Percentiles rank a stretch among this genome's conserved stretches.
These are phyloP conservation scores for Microsporum audouinii DNA, from an alignment of 2,329 filamentous ascomycete genomes.

Conservation along the genomic window DNA sequence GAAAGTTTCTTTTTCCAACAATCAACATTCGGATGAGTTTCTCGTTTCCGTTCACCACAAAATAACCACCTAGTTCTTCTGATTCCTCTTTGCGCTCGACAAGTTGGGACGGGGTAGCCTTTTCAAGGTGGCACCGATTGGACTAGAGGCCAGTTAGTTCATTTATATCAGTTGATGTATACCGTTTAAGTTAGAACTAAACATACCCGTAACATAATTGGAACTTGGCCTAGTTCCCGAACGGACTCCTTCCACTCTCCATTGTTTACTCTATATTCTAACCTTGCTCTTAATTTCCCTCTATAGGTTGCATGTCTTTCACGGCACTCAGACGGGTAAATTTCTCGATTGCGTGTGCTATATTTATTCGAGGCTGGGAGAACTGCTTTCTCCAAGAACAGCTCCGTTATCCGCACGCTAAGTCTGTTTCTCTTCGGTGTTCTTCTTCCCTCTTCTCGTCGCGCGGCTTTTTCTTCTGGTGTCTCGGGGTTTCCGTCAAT, in stretches of 20 bases:
- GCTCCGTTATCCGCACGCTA: conserved; percentile 64
- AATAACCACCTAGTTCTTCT: conserved; percentile 92
- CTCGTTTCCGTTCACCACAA: conserved; percentile 94
- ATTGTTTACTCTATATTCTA: conserved; percentile 80
- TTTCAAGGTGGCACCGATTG: conserved; percentile 80
- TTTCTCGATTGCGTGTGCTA: conserved; percentile 64
- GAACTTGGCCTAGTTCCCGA: conserved; percentile 76
- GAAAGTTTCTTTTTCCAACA: conserved; percentile 82
- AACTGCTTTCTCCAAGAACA: conserved; percentile 70
- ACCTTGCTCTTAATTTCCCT: conserved; percentile 67
- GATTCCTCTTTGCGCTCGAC: conserved; percentile 87
- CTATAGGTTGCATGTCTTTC: conserved; percentile 87
- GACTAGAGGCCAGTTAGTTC: conserved; percentile 44
- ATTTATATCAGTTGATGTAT: neutral
- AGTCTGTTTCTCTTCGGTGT: conserved; percentile 56
- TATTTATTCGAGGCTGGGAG: conserved; percentile 76
- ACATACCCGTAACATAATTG: conserved; percentile 80
- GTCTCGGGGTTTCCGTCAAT: conserved; percentile 60
- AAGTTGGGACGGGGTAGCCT: conserved; percentile 68
- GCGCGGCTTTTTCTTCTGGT: conserved; percentile 26
- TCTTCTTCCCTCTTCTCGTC: conserved; percentile 44
- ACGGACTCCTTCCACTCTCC: conserved; percentile 72
- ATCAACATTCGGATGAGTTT: conserved; percentile 91
- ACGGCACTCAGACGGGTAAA: conserved; percentile 84
- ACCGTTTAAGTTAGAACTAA: conserved; percentile 11